Conservation (phyloP, 306 rosid species). For the Astragalus glycyphyllos region DNA sequence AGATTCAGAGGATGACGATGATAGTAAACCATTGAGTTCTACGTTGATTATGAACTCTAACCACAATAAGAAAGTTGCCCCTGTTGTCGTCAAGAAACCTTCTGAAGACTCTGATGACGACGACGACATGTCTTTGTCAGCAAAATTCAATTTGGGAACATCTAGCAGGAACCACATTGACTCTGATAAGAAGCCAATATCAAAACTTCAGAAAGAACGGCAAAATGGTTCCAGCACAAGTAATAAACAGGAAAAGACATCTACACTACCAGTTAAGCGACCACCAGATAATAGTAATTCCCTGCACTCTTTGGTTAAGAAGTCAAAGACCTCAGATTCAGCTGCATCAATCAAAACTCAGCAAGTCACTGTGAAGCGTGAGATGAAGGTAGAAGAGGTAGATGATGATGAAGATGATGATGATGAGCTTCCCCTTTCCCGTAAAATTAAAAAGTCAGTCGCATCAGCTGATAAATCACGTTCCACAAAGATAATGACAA, state of each 20-base stretch:
- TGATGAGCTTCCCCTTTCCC: conserved; percentile 53
- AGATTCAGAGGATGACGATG: conserved; percentile 56
- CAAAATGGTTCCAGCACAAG: conserved; percentile 46
- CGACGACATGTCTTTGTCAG: conserved; percentile 52
- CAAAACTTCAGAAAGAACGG: conserved; percentile 41
- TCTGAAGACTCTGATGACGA: conserved; percentile 53
- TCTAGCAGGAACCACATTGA: conserved; percentile 33
- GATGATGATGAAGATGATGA: conserved; percentile 55
- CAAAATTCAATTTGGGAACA: conserved; percentile 46
- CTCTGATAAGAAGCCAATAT: conserved; percentile 45
- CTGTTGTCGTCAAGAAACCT: conserved; percentile 41
- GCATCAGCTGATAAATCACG: conserved; percentile 40
- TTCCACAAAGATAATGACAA: conserved; percentile 38
- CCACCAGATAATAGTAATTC: conserved; percentile 45
- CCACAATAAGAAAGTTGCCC: conserved; percentile 37
- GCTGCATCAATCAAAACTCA: conserved; percentile 43
- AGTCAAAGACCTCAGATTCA: conserved; percentile 47
- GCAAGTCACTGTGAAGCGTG: conserved; percentile 34
- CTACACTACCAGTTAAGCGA: conserved; percentile 48
- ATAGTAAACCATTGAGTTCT: conserved; percentile 49
- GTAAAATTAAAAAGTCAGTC: conserved; percentile 36
- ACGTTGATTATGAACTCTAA: conserved; percentile 42
- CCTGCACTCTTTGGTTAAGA: conserved; percentile 39
- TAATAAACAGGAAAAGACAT: conserved; percentile 39
- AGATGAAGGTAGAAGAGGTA: conserved; percentile 44